phyloP scores from a whole-genome alignment of 1,284 basidiomycete genomes.

The Austropuccinia psidii region DNA sequence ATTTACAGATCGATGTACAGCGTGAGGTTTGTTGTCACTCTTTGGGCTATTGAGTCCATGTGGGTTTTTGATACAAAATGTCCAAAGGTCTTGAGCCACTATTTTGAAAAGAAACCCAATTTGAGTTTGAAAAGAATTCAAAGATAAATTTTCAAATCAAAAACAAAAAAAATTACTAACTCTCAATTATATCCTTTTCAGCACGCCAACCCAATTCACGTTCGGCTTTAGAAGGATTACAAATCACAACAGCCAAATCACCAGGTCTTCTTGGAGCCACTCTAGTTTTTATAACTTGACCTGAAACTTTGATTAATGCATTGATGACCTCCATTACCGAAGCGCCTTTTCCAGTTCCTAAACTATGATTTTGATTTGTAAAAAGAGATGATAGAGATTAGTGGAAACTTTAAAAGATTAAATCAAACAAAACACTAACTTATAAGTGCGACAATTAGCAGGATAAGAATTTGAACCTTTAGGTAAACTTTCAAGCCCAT shows the following conservation, averaged over 20 bases:
- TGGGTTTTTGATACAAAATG: slow-evolving; percentile 23
- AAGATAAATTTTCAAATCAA: neutral
- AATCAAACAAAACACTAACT: slow-evolving; percentile 2
- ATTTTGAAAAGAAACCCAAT: neutral
- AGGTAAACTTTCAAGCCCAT: neutral
- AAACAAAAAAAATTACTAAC: neutral
- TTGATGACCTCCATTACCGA: slow-evolving; percentile 38
- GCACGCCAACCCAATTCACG: slow-evolving; percentile 39
- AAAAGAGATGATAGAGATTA: neutral
- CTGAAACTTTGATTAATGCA: slow-evolving; percentile 36
- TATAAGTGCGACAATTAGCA: slow-evolving; percentile 21
- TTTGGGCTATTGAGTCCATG: too few species aligned
- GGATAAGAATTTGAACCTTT: neutral
- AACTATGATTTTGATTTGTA: neutral
- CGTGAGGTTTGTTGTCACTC: too few species aligned
- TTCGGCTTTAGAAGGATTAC: slow-evolving; percentile 38
- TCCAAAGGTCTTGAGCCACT: slow-evolving; percentile 32
- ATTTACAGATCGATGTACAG: too few species aligned
- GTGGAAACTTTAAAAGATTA: neutral
- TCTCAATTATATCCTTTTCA: slow-evolving; percentile 7
- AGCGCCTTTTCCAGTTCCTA: slow-evolving; percentile 39
- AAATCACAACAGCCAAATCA: slow-evolving; percentile 39
- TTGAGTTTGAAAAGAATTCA: neutral
- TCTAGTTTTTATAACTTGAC: slow-evolving; percentile 37
- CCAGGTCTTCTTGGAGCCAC: slow-evolving; percentile 37